Evolutionary conservation across 2,329 filamentous ascomycete genomes (phyloP), one percentile per base, ranked within the genome.

Genomic region (Trichoderma arundinaceum): DNA sequence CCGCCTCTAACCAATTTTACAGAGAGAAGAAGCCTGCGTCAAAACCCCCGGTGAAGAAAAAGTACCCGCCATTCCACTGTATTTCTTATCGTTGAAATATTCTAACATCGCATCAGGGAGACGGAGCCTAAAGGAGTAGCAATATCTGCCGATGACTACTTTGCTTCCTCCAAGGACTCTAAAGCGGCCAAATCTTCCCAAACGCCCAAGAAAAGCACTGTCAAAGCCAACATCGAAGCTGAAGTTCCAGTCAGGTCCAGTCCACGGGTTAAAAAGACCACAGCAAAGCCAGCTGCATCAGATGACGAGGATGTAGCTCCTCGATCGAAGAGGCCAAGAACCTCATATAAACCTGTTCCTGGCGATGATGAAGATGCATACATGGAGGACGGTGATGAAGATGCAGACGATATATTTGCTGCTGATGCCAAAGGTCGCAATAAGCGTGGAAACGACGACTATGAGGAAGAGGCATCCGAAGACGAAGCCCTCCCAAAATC

Each of bases 391-490:
- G 89, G 88, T 39, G 88, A 90, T 41, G 83, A 85, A 7, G 87
- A 92, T 51, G 89, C 86, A 3, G 90, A 86, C n/a, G 94, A 97
- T 71, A 93, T 97, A 19, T 94, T 94, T 76, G 90, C 89, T 13
- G 89, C 90, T 4, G 88, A 92, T 69, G 85, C 84, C 39, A 90
- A 88, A 74, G 85, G 84, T 54, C 81, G 85, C 51, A 87, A 84
- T 65, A 92, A 88, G 74, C 83, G 86, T 56, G 90, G 88, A 71
- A 88, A 88, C 46, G 91, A 95, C 73, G 89, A 92, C 61, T 92
- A 94, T 64, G 84, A 86, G 66, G 90, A 90, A 67, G 90, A 90
- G 66, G 87, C 87, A 19, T 90, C 89, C 53, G 92, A 95, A 63
- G 90, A 92, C 38, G 88, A 92, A 54, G 74, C 86, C 32, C 76